phyloP scores from a whole-genome alignment of 2,329 filamentous ascomycete genomes.

The Tolypocladium ovalisporum region DNA sequence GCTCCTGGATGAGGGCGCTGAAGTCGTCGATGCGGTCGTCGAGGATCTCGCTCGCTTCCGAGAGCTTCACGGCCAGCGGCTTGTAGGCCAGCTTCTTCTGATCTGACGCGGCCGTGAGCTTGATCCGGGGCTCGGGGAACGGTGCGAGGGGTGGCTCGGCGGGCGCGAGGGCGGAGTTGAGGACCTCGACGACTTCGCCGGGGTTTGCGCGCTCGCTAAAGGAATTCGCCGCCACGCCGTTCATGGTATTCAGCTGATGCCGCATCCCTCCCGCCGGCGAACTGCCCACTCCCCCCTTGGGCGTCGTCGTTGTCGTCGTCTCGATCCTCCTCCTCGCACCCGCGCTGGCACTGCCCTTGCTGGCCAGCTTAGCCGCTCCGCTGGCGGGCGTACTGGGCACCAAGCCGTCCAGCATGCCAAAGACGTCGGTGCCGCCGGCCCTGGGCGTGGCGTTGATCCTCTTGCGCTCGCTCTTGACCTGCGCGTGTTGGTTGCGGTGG shows the following conservation, averaged over 20 bases:
- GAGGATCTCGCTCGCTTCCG: constrained; percentile 82
- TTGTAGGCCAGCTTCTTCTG: constrained; percentile 86
- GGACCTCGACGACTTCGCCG: constrained; percentile 70
- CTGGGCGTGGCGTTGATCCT: constrained; percentile 53
- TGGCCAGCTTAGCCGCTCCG: constrained; percentile 29
- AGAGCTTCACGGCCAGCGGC: constrained; percentile 87
- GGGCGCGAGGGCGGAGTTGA: constrained; percentile 64
- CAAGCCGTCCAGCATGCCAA: constrained; percentile 70
- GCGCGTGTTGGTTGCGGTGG: constrained; percentile 49
- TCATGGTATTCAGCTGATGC: constrained; percentile 21
- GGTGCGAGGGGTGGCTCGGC: constrained; percentile 62
- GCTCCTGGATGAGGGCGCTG: constrained; percentile 57
- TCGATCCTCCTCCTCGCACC: constrained; percentile 21
- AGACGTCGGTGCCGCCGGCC: constrained; percentile 55
- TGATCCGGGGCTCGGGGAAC: constrained; percentile 66
- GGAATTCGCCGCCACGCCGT: constrained; percentile 13
- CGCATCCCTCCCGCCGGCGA: constrained; percentile 22
- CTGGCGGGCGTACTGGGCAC: constrained; percentile 50
- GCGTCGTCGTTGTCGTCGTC: constrained; percentile 15
- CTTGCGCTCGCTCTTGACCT: constrained; percentile 53
- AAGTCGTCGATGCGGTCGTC: constrained; percentile 96
- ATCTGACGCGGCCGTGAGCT: constrained; percentile 76
- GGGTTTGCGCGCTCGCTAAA: constrained; percentile 71
- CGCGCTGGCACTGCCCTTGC: constrained; percentile 16
- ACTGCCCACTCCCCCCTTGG: constrained; percentile 15